Evolutionary conservation across 305 asterid species (phyloP).

Genomic region (Stenogyne calaminthoides): DNA sequence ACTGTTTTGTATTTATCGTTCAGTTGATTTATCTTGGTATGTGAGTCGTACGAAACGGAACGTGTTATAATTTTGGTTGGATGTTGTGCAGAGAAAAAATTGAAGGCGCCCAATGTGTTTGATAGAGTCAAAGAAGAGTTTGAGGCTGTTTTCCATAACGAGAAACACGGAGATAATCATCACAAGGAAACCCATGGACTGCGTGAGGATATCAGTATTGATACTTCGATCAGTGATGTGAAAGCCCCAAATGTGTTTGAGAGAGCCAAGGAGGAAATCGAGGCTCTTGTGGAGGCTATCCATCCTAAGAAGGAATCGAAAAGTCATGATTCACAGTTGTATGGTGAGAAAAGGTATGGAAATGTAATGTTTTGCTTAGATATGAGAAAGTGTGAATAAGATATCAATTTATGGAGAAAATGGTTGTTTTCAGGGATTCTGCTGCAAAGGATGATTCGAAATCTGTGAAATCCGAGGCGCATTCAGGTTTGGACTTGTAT

Average conservation of each 20-base stretch:
- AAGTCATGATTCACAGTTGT: slow-evolving; percentile 18
- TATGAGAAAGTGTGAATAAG: neutral
- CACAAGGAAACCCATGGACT: slow-evolving; percentile 72
- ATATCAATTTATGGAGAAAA: slow-evolving; percentile 7
- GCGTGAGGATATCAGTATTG: slow-evolving; percentile 57
- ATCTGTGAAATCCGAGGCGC: slow-evolving; percentile 33
- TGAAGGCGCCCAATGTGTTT: slow-evolving; percentile 44
- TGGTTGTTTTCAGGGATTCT: slow-evolving; percentile 39
- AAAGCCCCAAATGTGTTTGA: slow-evolving; percentile 84
- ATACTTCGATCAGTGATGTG: slow-evolving; percentile 52
- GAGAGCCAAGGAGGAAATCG: slow-evolving; percentile 82
- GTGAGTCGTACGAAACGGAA: neutral
- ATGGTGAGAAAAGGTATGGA: slow-evolving; percentile 39
- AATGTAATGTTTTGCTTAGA: neutral
- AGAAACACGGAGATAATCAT: slow-evolving; percentile 36
- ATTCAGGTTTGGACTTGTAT: slow-evolving; percentile 46
- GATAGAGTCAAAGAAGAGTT: slow-evolving; percentile 52
- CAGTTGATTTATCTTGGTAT: neutral
- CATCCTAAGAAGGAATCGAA: slow-evolving; percentile 56
- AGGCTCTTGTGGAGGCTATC: slow-evolving; percentile 64
- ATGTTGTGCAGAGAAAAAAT: slow-evolving; percentile 43
- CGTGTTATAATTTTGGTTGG: neutral
- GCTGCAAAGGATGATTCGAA: slow-evolving; percentile 28
- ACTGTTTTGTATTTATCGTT: neutral
- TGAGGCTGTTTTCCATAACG: slow-evolving; percentile 41